Evolutionary conservation across 139 green algal species (phyloP), one percentile per base, ranked within the genome.

Genomic region (Coelastrella sp.): DNA sequence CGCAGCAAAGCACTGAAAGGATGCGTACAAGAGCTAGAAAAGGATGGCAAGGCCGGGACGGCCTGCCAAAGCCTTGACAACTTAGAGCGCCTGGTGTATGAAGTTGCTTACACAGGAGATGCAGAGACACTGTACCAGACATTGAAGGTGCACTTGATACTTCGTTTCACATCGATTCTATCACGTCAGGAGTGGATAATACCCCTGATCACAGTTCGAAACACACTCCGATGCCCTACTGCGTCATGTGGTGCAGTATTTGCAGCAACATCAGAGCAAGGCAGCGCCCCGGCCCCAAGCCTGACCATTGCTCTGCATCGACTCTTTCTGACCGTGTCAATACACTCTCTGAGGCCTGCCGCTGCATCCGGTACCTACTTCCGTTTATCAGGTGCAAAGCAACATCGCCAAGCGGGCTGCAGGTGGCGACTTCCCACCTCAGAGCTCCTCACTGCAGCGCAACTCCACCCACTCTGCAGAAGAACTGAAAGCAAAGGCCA

Each of bases 41-140:
- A 49, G 1, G 80, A 86, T 58, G 84, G 84, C 19, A 49, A 25
- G 25, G 82, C 25, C 17, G 84, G 58, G 11, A 17, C 11, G 7
- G 22, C 19, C 35, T 88, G 84, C 84, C 84, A 80, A 10, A 81
- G 35, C 17, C 68, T 88, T 27, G 84, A 88, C 84, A 88, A 59
- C 84, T n/a, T 88, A 49, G 84, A 88, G 68, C 61, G 63, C 11
- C 20, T 88, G 49, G 66, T 80, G 20, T 88, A 88, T 20, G 84
- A 88, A 22, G 84, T 88, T 57, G 84, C 84, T n/a, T 88, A 61
- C 68, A 88, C 49, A 58, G 84, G 84, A 57, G 84, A 88, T 68
- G 84, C 84, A 24, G 84, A 88, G 68, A 73, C 60, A 14, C 84
- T 88, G 6, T 88, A 88, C 68, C 66, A 81, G 27, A 15, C 19